A percentile compares a stretch with the other conserved stretches of the same genome.
Conservation (phyloP, 257 asterid species). For the Solanum corneliomulleri region DNA sequence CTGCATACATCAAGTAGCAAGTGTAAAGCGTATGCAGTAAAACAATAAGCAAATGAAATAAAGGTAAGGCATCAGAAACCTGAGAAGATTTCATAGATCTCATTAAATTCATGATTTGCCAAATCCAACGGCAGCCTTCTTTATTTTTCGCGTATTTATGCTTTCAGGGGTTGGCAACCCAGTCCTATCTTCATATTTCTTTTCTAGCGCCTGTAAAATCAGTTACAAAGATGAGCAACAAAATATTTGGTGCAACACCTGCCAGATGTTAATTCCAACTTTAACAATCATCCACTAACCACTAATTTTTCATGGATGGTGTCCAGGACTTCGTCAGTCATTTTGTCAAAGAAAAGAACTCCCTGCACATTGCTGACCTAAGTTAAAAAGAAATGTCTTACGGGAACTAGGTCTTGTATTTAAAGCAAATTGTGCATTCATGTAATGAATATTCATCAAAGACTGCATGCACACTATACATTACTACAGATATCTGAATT, state of each 20-base stretch:
- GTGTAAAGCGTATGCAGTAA: constrained; percentile 1
- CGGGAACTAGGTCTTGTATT: background rate
- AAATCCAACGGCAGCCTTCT: constrained; percentile 64
- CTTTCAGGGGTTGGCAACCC: constrained; percentile 84
- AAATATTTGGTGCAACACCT: background rate
- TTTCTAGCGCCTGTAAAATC: constrained; percentile 60
- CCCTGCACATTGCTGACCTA: constrained; percentile 49
- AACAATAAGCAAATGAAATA: background rate
- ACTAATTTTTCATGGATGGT: constrained; percentile 50
- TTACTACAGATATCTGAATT: background rate
- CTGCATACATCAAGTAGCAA: background rate
- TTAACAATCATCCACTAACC: constrained; percentile 28
- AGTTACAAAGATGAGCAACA: background rate
- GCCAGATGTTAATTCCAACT: background rate
- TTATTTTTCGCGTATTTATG: constrained; percentile 35
- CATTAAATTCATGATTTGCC: constrained; percentile 47
- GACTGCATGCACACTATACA: background rate
- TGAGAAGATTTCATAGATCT: background rate
- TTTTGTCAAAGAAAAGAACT: constrained; percentile 70
- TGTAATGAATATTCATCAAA: background rate
- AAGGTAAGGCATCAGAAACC: background rate
- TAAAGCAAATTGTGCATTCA: background rate
- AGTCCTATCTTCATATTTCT: constrained; percentile 66
- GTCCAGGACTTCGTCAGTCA: constrained; percentile 77
- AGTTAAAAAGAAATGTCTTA: background rate